A percentile compares a stretch with the other conserved stretches of the same genome.
Evolutionary conservation across 306 rosid genomes (phyloP).

Genomic region (Gynostemma pentaphyllum): DNA sequence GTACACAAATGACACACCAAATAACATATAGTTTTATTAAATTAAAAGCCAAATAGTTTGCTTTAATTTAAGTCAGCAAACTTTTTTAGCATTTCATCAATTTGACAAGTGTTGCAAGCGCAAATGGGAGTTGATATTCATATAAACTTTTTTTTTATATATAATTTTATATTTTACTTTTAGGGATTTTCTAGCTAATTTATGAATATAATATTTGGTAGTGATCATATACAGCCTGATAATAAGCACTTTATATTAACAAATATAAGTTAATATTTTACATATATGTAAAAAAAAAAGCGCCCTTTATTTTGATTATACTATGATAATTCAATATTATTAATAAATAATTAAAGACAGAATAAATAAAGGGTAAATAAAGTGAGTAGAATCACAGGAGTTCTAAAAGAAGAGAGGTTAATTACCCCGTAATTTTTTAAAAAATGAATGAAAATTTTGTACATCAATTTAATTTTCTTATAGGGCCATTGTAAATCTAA

Average conservation of each 20-base stretch:
- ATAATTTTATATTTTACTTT: not conserved
- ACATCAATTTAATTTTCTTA: no score
- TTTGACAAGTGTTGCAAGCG: not conserved
- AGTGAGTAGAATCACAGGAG: no score
- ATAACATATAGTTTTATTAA: not conserved
- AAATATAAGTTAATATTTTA: no score
- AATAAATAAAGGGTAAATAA: no score
- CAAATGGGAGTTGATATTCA: slow-evolving; percentile 8
- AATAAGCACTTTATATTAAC: not conserved
- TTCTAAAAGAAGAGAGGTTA: no score
- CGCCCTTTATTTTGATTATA: not conserved
- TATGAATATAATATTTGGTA: not conserved
- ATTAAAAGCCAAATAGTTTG: not conserved
- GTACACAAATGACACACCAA: not conserved
- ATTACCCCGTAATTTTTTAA: no score
- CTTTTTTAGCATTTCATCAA: not conserved
- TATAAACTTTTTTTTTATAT: no score
- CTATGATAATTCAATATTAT: not conserved
- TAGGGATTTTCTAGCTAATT: not conserved
- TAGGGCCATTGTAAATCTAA: no score
- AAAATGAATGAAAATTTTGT: no score
- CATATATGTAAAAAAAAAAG: not conserved
- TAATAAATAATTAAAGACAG: no score
- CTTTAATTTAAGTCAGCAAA: not conserved
- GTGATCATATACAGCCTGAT: slow-evolving; percentile 1